Percentiles rank a stretch among this genome's conserved stretches.
Evolutionary conservation across 1,284 basidiomycete genomes (phyloP).

Genomic region (Trametes pubescens): DNA sequence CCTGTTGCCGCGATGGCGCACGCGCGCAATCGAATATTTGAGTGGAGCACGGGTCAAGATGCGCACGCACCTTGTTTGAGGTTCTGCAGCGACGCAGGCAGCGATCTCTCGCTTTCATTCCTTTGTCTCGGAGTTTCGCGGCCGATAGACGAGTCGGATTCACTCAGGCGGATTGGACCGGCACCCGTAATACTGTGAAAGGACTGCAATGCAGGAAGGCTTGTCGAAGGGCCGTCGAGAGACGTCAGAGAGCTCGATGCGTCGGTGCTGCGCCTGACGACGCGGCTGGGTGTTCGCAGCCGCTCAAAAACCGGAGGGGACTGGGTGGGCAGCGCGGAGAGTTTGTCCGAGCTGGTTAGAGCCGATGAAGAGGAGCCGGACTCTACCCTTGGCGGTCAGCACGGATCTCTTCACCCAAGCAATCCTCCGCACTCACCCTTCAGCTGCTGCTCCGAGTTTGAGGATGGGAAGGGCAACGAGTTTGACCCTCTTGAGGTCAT

Average conservation of each 20-base stretch:
- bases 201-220: conserved; percentile 30
- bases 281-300: conserved; percentile 34
- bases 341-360: conserved; percentile 49
- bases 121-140: conserved; percentile 46
- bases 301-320: conserved; percentile 43
- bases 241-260: conserved; percentile 40
- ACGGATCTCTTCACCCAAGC: background rate
- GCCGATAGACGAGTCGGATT: conserved; percentile 43
- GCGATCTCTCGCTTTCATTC: conserved; percentile 51
- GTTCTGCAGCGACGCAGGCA: conserved; percentile 43
- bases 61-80: conserved; percentile 41
- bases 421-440: conserved; percentile 19
- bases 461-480: conserved; percentile 30
- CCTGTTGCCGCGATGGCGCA: background rate
- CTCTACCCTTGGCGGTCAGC: conserved; percentile 25
- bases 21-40: background rate
- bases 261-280: conserved; percentile 38
- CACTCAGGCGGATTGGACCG: conserved; percentile 32
- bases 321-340: conserved; percentile 48
- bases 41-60: background rate
- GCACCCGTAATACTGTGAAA: conserved; percentile 17
- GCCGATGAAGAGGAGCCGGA: conserved; percentile 44
- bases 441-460: conserved; percentile 9
- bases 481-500: conserved; percentile 23
- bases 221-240: conserved; percentile 36